Percentiles rank a stretch among this genome's conserved stretches.
Conservation (phyloP, 129 eudicot species). For the Helichrysum umbraculigerum region DNA sequence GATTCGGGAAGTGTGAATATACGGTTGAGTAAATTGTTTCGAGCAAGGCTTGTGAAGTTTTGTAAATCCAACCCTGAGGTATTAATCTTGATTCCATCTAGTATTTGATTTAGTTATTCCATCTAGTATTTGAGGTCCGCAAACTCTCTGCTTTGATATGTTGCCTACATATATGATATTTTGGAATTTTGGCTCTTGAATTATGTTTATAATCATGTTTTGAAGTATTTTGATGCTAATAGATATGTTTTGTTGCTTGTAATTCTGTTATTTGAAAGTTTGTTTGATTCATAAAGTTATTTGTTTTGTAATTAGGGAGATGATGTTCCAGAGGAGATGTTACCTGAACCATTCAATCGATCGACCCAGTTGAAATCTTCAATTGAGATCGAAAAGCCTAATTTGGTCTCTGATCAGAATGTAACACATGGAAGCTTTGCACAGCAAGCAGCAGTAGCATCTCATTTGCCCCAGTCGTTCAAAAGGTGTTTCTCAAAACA, state of each 20-base stretch:
- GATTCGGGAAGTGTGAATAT: conserved; percentile 39
- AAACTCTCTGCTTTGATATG: not conserved
- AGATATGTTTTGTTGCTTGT: not conserved
- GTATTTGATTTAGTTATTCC: not conserved
- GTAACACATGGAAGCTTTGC: not conserved
- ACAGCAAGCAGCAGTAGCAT: conserved; percentile 37
- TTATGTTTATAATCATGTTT: not conserved
- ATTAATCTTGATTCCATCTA: not conserved
- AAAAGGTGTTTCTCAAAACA: conserved; percentile 48
- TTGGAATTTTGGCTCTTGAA: not conserved
- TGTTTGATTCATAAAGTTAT: not conserved
- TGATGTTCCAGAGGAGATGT: conserved; percentile 64
- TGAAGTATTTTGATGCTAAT: not conserved
- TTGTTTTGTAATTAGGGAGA: conserved; percentile 43
- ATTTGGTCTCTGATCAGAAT: not conserved
- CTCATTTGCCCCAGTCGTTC: conserved; percentile 60
- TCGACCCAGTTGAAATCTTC: conserved; percentile 11
- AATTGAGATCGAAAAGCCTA: conserved; percentile 5
- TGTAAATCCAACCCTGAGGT: conserved; percentile 71
- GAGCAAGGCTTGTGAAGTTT: conserved; percentile 52
- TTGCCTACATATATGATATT: not conserved
- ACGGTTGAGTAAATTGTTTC: conserved; percentile 62
- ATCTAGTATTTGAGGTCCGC: not conserved
- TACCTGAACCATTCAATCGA: conserved; percentile 58
- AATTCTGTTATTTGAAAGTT: not conserved